A percentile compares a stretch with the other conserved stretches of the same genome.
phyloP scores from a whole-genome alignment of 495 filamentous ascomycete species.

The Hypoxylon rickii region DNA sequence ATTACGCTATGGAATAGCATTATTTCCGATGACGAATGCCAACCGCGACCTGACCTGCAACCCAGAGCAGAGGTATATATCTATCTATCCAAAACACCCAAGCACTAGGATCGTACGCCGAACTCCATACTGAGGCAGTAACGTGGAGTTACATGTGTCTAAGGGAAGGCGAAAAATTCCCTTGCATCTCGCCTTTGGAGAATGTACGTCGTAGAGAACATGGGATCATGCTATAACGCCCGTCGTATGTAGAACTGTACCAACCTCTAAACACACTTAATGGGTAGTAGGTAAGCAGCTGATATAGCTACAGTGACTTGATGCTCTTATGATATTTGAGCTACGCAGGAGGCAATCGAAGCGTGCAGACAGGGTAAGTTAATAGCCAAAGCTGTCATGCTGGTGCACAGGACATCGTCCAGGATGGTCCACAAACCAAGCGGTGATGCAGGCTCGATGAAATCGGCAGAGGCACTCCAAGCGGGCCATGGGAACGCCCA shows the following conservation, averaged over 20 bases:
- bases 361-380: background rate
- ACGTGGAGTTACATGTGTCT: constrained; percentile 21
- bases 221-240: too few species aligned
- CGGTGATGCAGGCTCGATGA: constrained; percentile 70
- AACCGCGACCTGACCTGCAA: background rate
- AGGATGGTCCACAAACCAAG: constrained; percentile 57
- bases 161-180: too few species aligned
- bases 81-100: constrained; percentile 24
- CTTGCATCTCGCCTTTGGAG: too few species aligned
- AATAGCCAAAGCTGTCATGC: constrained; percentile 56
- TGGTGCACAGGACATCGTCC: constrained; percentile 61
- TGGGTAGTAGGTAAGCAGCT: too few species aligned
- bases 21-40: background rate
- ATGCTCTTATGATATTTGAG: background rate
- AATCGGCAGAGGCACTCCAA: constrained; percentile 95
- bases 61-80: constrained; percentile 16
- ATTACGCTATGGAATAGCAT: background rate
- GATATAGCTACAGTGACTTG: constrained; percentile 1
- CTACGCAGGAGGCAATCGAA: background rate
- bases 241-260: too few species aligned
- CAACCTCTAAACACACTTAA: too few species aligned
- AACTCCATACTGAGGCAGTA: constrained; percentile 24
- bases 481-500: constrained; percentile 78
- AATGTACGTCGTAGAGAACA: too few species aligned
- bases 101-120: constrained; percentile 6